A percentile compares a stretch with the other conserved stretches of the same genome.
Evolutionary conservation across 163 green algal species (phyloP).

Genomic region (Chlorella variabilis): DNA sequence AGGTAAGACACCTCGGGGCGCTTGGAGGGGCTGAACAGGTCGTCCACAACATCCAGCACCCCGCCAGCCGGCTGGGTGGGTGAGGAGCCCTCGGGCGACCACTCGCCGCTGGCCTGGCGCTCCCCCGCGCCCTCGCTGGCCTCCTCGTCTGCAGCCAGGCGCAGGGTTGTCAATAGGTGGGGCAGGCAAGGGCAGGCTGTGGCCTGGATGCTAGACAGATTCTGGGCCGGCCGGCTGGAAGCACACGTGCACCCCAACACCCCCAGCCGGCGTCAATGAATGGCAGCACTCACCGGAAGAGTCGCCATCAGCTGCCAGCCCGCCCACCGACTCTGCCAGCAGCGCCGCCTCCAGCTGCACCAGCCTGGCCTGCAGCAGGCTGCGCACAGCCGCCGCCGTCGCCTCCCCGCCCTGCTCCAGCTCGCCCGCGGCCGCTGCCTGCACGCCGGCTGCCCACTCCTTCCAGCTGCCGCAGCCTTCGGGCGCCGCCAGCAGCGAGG

Average conservation of each 20-base stretch:
- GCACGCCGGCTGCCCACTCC: constrained; percentile 2
- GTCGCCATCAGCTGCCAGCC: constrained; percentile 14
- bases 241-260: no score
- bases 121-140: neutral
- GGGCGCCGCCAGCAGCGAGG: neutral
- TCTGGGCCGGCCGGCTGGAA: no score
- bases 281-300: neutral
- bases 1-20: neutral
- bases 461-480: constrained; percentile 11
- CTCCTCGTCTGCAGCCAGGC: neutral
- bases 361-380: constrained; percentile 13
- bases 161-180: no score
- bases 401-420: neutral
- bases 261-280: no score
- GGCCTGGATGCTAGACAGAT: no score
- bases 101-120: neutral
- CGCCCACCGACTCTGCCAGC: constrained; percentile 9
- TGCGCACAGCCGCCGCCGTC: neutral
- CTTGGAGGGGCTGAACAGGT: constrained; percentile 36
- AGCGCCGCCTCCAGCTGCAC: constrained; percentile 16
- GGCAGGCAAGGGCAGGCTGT: no score
- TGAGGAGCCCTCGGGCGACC: neutral
- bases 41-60: constrained; percentile 39
- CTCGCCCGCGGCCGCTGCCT: constrained; percentile 2
- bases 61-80: neutral